These are phyloP conservation scores for Borovskyia barvae DNA, from an alignment of 208 protist species.

Conservation along the genomic window DNA sequence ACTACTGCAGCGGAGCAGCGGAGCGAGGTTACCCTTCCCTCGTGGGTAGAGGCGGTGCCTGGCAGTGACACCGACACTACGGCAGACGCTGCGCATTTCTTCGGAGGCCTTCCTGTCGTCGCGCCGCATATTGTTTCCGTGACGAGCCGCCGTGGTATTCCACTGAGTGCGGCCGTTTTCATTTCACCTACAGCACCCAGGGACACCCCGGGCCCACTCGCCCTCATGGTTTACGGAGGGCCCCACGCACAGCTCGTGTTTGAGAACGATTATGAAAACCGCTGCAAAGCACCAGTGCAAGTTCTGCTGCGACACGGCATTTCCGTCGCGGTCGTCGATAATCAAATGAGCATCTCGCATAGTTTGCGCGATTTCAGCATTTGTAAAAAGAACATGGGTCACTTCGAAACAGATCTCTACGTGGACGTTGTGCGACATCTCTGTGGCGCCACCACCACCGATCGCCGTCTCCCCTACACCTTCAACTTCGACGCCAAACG, in stretches of 20 bases:
- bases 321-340: constrained; percentile 79
- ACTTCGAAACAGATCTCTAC: constrained; percentile 85
- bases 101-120: constrained; percentile 32
- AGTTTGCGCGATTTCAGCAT: constrained; percentile 69
- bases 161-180: constrained; percentile 70
- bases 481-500: constrained; percentile 63
- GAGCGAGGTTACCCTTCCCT: constrained; percentile 2
- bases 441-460: constrained; percentile 6
- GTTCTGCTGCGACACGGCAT: constrained; percentile 68
- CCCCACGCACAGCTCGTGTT: constrained; percentile 86
- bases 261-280: constrained; percentile 52
- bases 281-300: constrained; percentile 54
- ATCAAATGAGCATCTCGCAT: constrained; percentile 84
- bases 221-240: constrained; percentile 84
- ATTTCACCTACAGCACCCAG: constrained; percentile 27
- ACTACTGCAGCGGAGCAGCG: constrained; percentile 18
- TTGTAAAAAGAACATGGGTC: constrained; percentile 86
- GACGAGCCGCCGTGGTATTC: constrained; percentile 64
- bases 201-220: constrained; percentile 41
- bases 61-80: not conserved
- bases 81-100: constrained; percentile 7
- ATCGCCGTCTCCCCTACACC: constrained; percentile 19
- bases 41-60: constrained; percentile 5
- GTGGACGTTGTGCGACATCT: constrained; percentile 64
- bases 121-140: constrained; percentile 50